Base-by-base conservation (phyloP, 345 rosid genomes). In the Eucalyptus regnans region DNA sequence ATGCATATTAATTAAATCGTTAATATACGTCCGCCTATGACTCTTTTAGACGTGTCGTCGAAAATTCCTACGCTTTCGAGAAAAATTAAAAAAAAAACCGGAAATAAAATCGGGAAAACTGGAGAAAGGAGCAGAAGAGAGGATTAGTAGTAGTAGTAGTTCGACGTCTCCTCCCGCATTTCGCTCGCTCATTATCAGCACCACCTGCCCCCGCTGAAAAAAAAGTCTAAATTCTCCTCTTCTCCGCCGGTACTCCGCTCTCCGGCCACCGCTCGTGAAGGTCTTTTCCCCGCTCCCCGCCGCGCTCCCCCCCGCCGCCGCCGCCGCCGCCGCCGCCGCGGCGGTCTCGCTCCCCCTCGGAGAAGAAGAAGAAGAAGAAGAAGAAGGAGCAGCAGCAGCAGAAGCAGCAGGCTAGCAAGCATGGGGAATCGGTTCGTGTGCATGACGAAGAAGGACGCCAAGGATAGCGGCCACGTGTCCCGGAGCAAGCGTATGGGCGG, bases 361-460 rank as follows among this genome's bases (percentile, higher is more conserved):
- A 86, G 58, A 9, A 84, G 43, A 12, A 31, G 44, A 13, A 41
- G 58, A 8, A 84, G 43, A 12, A 86, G 58, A 9, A 84, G 43
- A 12, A 56, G 60, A 1, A n/a, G 87, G 0, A 16, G 87, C 1
- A 49, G 46, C 12, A 17, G 83, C 27, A 48, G 86, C 17, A 37
- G 56, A 8, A 89, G 64, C 3, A 46, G 44, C 6, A 14, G 12
- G 58, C 58, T 52, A 52, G 58, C 54, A 89, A 89, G 76, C 71
- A 97, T 97, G 99, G 99, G 99, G 87, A 97, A 97, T 89, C 91
- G 92, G 50, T 92, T 97, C 85, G 91, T 96, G 20, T 94, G 98
- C 90, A 93, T 94, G 98, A 87, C 90, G 71, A 97, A 95, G 95
- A 97, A 94, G 92, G 98, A 96, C 15, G n/a, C 87, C 44, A 89